Percentiles rank a stretch among this genome's conserved stretches.
These are phyloP conservation scores for Conoideocrella luteorostrata DNA, from an alignment of 2,329 filamentous ascomycete genomes.

Conservation along the genomic window DNA sequence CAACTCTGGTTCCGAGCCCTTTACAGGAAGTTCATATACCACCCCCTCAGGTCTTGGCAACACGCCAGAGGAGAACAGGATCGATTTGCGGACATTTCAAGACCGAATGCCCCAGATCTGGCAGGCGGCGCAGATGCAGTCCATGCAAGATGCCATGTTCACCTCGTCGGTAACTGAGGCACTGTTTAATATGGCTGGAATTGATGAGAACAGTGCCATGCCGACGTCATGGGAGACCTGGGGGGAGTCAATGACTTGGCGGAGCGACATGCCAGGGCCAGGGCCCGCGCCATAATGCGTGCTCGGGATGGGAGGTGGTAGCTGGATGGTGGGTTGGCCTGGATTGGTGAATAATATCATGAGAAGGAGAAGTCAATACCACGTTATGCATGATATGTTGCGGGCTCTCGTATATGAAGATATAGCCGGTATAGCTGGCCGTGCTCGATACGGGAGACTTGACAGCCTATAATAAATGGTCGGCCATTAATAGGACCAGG, in stretches of 20 bases:
- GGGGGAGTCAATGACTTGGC: slow-evolving; percentile 15
- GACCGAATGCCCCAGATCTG: slow-evolving; percentile 25
- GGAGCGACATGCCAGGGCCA: slow-evolving; percentile 1
- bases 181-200: slow-evolving; percentile 2
- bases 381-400: not conserved
- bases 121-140: slow-evolving; percentile 13
- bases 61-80: slow-evolving; percentile 28
- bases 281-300: no score
- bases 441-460: no score
- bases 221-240: slow-evolving; percentile 14
- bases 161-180: slow-evolving; percentile 21
- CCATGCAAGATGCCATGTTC: slow-evolving; percentile 23
- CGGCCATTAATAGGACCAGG: no score
- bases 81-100: slow-evolving; percentile 27
- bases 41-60: slow-evolving; percentile 29
- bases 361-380: not conserved
- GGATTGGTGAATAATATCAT: no score
- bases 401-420: no score
- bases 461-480: no score
- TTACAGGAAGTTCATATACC: slow-evolving; percentile 23
- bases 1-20: slow-evolving; percentile 14
- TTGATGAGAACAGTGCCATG: not conserved
- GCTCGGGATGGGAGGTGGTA: no score
- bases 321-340: no score
- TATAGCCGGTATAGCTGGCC: no score